Evolutionary conservation across 1,284 basidiomycete species (phyloP), one percentile per base, ranked within the genome.

Genomic region (Naganishia liquefaciens): DNA sequence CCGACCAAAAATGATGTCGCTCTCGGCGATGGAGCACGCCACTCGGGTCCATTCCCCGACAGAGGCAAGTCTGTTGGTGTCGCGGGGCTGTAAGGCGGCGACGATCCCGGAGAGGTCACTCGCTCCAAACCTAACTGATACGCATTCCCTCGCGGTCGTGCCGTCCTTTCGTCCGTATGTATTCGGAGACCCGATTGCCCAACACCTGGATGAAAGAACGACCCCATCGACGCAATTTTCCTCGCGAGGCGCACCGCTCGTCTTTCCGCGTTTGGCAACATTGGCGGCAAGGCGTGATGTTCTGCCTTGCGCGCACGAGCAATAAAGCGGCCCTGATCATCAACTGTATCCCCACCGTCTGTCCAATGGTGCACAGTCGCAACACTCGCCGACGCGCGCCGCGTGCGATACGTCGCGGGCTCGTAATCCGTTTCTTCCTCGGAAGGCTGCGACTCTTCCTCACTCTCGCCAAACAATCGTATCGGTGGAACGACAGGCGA

Each of bases 191-290:
- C 33, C 33, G 33, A 13, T 37, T 13, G 33, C 13, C 47, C 23
- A 15, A 5, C 25, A 25, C 21, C 23, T 17, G 44, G 46, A 5
- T 42, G 43, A 42, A 57, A 25, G 6, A 57, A 44, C 42, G 54
- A 57, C 7, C 54, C 33, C 54, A 57, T 57, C 5, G 54, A 57
- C 1, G 54, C 40, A 15, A 57, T 57, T 19, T 57, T 57, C 15
- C 54, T 43, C 10, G 54, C 43, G 5, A 44, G 23, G 5, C 27
- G 27, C 23, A 49, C 13, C 47, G 47, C 21, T 15, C 25, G 47
- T 49, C 21, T 21, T 27, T 27, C 25, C 11, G 21, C 23, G 9
- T 7, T 9, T 19, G 11, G 1, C 25, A 9, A 28, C 28, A 15
- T 1, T 10, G 49, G 13, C 28, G 27, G 4, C 27, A 7, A 17